phyloP scores from a whole-genome alignment of 1,139 yeast species.

The Suhomyces maxii region DNA sequence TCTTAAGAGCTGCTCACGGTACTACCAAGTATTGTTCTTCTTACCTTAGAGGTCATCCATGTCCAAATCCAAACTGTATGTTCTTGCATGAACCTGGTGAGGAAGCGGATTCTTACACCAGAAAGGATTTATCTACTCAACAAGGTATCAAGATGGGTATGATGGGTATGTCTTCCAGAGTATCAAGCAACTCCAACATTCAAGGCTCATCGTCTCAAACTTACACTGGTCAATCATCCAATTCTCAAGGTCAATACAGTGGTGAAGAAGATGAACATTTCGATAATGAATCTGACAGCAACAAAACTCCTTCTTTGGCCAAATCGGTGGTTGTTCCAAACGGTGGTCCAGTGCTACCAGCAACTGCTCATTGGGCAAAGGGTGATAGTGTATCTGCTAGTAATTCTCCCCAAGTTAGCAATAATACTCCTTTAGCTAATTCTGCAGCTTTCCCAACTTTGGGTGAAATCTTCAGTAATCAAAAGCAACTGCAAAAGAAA shows the following conservation, averaged over 20 bases:
- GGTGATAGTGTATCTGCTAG: conserved; percentile 25
- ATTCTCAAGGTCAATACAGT: conserved; percentile 12
- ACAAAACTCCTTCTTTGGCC: conserved; percentile 5
- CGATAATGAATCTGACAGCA: conserved; percentile 13
- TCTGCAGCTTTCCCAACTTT: conserved; percentile 71
- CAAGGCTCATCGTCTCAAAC: conserved; percentile 11
- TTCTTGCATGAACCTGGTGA: conserved; percentile 99
- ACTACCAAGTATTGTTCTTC: conserved; percentile 98
- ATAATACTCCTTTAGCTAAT: conserved; percentile 45
- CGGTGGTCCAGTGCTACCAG: conserved; percentile 47
- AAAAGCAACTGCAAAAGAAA: conserved; percentile 34
- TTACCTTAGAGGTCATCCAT: conserved; percentile 89
- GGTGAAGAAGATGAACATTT: conserved; percentile 23
- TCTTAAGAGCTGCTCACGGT: conserved; percentile 92
- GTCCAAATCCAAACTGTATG: conserved; percentile 99
- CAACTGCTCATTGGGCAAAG: conserved; percentile 61
- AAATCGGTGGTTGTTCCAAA: conserved; percentile 2
- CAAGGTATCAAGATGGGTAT: conserved; percentile 65
- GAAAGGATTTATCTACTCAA: conserved; percentile 87
- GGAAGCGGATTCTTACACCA: conserved; percentile 94
- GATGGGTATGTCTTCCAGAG: conserved; percentile 31
- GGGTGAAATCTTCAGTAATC: conserved; percentile 59
- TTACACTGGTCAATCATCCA: conserved; percentile 3
- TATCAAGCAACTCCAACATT: conserved; percentile 15
- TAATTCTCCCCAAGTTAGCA: conserved; percentile 37